phyloP scores from a whole-genome alignment of 768 basidiomycete genomes.

The Boletus barrowsii region DNA sequence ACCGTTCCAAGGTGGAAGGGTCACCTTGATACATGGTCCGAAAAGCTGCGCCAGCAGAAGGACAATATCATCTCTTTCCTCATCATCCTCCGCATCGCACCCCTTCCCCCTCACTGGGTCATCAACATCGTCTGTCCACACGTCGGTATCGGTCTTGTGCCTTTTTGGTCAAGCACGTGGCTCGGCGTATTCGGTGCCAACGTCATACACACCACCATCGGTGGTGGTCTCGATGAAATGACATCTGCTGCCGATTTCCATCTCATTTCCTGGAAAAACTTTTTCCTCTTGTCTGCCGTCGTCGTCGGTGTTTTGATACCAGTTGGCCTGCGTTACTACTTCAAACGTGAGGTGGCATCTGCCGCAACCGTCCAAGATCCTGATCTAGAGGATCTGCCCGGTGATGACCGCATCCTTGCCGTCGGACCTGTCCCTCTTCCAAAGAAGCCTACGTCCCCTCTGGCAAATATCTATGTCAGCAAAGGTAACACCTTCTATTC shows the following conservation, averaged over 20 bases:
- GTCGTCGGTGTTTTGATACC: constrained; percentile 93
- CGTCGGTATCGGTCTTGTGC: constrained; percentile 77
- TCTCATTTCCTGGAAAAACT: constrained; percentile 88
- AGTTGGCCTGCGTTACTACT: constrained; percentile 83
- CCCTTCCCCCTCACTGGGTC: constrained; percentile 95
- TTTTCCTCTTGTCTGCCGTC: constrained; percentile 78
- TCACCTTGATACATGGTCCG: constrained; percentile 77
- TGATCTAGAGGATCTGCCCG: constrained; percentile 32
- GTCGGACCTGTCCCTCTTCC: constrained; percentile 49
- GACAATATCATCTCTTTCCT: constrained; percentile 89
- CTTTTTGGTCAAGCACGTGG: constrained; percentile 90
- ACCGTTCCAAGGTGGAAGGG: constrained; percentile 83
- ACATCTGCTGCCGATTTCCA: constrained; percentile 91
- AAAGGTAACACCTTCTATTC: constrained; percentile 40
- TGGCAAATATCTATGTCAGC: constrained; percentile 32
- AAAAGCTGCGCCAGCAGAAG: constrained; percentile 72
- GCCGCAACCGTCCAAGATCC: constrained; percentile 36
- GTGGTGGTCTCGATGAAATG: constrained; percentile 92
- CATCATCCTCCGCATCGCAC: constrained; percentile 91
- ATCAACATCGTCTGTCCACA: constrained; percentile 92
- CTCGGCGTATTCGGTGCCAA: constrained; percentile 88
- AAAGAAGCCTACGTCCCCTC: constrained; percentile 38
- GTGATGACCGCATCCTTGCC: constrained; percentile 51
- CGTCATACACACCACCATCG: constrained; percentile 94
- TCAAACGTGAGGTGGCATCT: constrained; percentile 56